Evolutionary conservation across 2,329 filamentous ascomycete genomes (phyloP).

Genomic region (Paecilomyces dactylethromorphus): DNA sequence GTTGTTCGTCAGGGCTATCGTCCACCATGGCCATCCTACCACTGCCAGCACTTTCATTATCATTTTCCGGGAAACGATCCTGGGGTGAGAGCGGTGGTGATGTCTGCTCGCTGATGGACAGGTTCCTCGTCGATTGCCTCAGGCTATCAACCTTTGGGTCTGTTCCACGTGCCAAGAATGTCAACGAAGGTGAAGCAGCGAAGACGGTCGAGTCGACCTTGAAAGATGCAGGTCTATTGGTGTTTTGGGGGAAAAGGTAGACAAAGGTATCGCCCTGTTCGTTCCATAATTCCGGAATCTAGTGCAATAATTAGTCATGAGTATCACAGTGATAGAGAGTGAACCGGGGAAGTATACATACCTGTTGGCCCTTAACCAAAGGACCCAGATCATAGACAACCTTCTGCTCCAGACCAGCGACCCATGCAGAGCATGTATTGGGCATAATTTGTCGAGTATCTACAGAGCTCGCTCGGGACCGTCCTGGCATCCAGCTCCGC

Average conservation of each 20-base stretch:
- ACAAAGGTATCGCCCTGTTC: slow-evolving; percentile 56
- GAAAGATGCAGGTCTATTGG: slow-evolving; percentile 54
- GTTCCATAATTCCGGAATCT: slow-evolving; percentile 57
- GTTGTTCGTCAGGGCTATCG: slow-evolving; percentile 37
- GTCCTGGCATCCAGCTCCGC: slow-evolving; percentile 40
- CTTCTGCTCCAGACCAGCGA: slow-evolving; percentile 51
- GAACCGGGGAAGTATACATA: slow-evolving; percentile 21
- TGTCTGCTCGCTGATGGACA: slow-evolving; percentile 22
- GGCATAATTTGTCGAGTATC: slow-evolving; percentile 19
- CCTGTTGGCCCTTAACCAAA: slow-evolving; percentile 46
- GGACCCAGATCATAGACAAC: slow-evolving; percentile 49
- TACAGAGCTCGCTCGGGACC: slow-evolving; percentile 25
- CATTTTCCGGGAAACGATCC: slow-evolving; percentile 26
- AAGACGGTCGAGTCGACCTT: slow-evolving; percentile 55
- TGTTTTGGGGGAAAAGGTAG: slow-evolving; percentile 54
- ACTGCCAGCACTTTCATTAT: slow-evolving; percentile 40
- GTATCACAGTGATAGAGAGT: slow-evolving; percentile 2
- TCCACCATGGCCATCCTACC: slow-evolving; percentile 43
- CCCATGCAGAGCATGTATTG: slow-evolving; percentile 47
- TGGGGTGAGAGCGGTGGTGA: slow-evolving; percentile 25
- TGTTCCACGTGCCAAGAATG: slow-evolving; percentile 47
- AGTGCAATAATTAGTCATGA: slow-evolving; percentile 3
- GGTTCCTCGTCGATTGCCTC: slow-evolving; percentile 21
- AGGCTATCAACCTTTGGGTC: slow-evolving; percentile 39
- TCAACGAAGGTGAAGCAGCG: slow-evolving; percentile 50